Evolutionary conservation across 2,329 filamentous ascomycete species (phyloP).

Genomic region (Arthrocladium fulminans): DNA sequence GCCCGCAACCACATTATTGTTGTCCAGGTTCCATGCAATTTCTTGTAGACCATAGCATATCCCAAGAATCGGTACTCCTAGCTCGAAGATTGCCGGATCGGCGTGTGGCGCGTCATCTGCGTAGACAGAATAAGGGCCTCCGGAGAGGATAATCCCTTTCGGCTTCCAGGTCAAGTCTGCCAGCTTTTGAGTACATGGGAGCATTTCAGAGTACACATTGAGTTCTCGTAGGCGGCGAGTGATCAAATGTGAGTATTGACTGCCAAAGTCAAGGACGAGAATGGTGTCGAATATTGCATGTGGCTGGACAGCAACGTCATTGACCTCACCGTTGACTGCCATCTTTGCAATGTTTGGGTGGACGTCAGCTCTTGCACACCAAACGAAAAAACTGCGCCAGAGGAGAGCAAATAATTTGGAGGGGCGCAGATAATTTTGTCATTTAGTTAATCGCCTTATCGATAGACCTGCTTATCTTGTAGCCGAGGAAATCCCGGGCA

Average conservation of each 20-base stretch:
- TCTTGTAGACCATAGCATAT: constrained; percentile 62
- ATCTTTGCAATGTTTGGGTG: too few relatives aligned
- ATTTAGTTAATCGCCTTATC: too few relatives aligned
- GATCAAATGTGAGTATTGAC: constrained; percentile 66
- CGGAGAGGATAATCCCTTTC: constrained; percentile 71
- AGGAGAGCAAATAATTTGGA: too few relatives aligned
- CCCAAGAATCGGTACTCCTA: constrained; percentile 53
- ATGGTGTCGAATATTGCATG: constrained; percentile 29
- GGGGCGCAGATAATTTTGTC: too few relatives aligned
- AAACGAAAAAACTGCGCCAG: too few relatives aligned
- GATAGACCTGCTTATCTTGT: too few relatives aligned
- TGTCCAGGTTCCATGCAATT: constrained; percentile 58
- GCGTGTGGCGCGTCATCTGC: constrained; percentile 67
- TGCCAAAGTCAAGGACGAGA: constrained; percentile 35
- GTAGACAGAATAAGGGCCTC: constrained; percentile 71
- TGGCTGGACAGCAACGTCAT: constrained; percentile 21
- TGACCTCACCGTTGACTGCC: constrained; percentile 21
- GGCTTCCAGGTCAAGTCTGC: constrained; percentile 69
- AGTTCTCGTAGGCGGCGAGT: constrained; percentile 66
- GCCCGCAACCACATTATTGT: constrained; percentile 59
- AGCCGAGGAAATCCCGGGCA: too few relatives aligned
- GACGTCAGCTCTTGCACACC: too few relatives aligned
- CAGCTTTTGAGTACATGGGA: constrained; percentile 76
- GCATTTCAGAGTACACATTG: constrained; percentile 78
- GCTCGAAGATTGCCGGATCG: constrained; percentile 71